Evolutionary conservation across 352 stramenopile genomes (phyloP).

Genomic region (Phytophthora cryptogea): DNA sequence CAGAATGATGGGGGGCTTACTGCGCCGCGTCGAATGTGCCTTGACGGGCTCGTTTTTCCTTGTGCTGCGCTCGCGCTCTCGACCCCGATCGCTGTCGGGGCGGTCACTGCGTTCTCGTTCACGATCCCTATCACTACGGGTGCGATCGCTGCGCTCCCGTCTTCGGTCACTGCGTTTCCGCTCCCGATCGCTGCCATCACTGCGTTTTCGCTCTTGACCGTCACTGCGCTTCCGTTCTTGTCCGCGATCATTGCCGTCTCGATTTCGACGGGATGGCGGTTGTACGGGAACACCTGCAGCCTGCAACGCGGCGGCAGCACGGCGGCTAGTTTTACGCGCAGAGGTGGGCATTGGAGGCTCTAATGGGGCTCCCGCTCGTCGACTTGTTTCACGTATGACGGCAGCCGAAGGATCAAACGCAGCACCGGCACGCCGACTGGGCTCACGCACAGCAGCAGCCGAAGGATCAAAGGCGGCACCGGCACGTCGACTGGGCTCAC

Average conservation of each 20-base stretch:
- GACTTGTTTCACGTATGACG: conserved; percentile 13
- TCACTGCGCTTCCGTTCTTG: conserved; percentile 3
- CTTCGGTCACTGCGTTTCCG: conserved; percentile 9
- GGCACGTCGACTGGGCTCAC: conserved; percentile 13
- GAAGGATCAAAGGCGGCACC: conserved; percentile 10
- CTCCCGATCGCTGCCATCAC: conserved; percentile 13
- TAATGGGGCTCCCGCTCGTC: conserved; percentile 13
- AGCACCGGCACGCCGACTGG: conserved; percentile 18
- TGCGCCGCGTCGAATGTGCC: conserved; percentile 23
- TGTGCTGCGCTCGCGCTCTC: conserved; percentile 19
- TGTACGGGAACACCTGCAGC: not conserved
- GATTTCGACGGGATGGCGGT: conserved; percentile 14
- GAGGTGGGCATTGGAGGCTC: conserved; percentile 12
- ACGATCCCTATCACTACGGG: conserved; percentile 2
- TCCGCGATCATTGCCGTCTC: conserved; percentile 1
- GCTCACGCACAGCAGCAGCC: conserved; percentile 7
- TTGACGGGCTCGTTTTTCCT: conserved; percentile 22
- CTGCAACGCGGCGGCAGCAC: conserved; percentile 23
- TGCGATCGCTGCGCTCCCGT: conserved; percentile 6
- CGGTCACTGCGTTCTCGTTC: conserved; percentile 7
- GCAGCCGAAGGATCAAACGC: conserved; percentile 22
- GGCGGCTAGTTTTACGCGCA: conserved; percentile 17
- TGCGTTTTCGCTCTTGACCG: conserved; percentile 6
- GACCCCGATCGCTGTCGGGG: conserved; percentile 10
- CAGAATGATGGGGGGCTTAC: conserved; percentile 21